phyloP scores from a whole-genome alignment of 805 yeast genomes.

The Candida ponderosae region DNA sequence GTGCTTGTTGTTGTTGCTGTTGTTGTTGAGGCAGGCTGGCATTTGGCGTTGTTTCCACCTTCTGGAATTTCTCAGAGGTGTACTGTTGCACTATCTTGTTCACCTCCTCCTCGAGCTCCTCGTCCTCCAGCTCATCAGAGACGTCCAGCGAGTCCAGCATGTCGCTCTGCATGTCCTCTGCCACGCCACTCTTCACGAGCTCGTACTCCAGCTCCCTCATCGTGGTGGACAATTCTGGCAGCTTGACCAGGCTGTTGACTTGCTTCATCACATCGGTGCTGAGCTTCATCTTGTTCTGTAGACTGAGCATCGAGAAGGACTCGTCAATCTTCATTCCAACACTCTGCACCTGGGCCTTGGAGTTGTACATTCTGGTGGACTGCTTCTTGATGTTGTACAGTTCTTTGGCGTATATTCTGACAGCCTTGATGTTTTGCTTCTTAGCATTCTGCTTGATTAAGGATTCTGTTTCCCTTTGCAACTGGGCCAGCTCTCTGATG shows the following conservation, averaged over 20 bases:
- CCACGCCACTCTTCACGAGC: constrained; percentile 76
- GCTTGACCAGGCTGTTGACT: constrained; percentile 65
- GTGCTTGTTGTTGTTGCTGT: constrained; percentile 24
- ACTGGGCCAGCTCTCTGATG: constrained; percentile 46
- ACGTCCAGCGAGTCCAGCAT: constrained; percentile 65
- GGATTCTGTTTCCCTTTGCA: constrained; percentile 72
- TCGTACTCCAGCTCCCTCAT: constrained; percentile 86
- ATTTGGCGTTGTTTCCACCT: constrained; percentile 28
- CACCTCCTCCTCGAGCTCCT: constrained; percentile 55
- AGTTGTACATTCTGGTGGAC: constrained; percentile 61
- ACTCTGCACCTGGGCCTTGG: constrained; percentile 81
- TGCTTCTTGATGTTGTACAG: constrained; percentile 67
- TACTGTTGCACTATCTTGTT: constrained; percentile 48
- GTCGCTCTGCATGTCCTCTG: constrained; percentile 94
- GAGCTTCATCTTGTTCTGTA: constrained; percentile 73
- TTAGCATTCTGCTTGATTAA: constrained; percentile 70
- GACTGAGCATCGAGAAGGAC: constrained; percentile 76
- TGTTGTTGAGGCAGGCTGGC: too few relatives aligned
- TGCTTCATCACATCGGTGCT: constrained; percentile 83
- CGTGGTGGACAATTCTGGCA: constrained; percentile 75
- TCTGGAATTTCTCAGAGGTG: constrained; percentile 33
- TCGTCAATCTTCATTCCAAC: constrained; percentile 87
- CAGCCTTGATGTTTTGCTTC: constrained; percentile 68
- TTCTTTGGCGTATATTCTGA: constrained; percentile 77
- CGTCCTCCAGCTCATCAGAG: constrained; percentile 57